phyloP scores from a whole-genome alignment of 768 basidiomycete genomes.

The Psilocybe subaeruginosa region DNA sequence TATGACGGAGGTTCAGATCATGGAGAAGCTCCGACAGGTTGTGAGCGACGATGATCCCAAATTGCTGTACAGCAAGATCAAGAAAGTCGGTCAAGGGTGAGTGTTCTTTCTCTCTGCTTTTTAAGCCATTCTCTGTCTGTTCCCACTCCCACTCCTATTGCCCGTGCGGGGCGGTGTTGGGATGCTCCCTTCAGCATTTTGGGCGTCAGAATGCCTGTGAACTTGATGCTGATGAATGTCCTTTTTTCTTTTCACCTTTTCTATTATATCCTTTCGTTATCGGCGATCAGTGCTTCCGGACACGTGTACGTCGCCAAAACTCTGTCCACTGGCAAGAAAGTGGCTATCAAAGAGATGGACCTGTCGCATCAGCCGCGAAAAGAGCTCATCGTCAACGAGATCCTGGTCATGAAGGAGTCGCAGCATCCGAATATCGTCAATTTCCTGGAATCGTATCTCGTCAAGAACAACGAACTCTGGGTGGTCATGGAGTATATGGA shows the following conservation, averaged over 20 bases:
- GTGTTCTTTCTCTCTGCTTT: conserved; percentile 30
- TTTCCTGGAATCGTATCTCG: conserved; percentile 88
- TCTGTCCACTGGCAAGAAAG: conserved; percentile 79
- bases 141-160: not conserved
- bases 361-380: conserved; percentile 93
- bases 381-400: conserved; percentile 97
- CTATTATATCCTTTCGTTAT: conserved; percentile 1
- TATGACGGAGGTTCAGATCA: conserved; percentile 97
- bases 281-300: conserved; percentile 78
- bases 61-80: conserved; percentile 91
- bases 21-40: conserved; percentile 93
- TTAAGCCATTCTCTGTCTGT: not conserved
- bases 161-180: not conserved
- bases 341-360: conserved; percentile 99
- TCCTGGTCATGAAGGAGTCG: conserved; percentile 98
- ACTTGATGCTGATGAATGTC: conserved; percentile 16
- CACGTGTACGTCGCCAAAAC: conserved; percentile 98
- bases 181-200: not conserved
- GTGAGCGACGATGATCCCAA: conserved; percentile 90
- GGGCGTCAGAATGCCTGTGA: conserved; percentile 3
- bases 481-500: conserved; percentile 99
- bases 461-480: conserved; percentile 90
- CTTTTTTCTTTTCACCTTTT: conserved; percentile 13
- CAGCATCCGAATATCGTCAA: conserved; percentile 98
- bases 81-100: conserved; percentile 98